A percentile compares a stretch with the other conserved stretches of the same genome.
phyloP scores from a whole-genome alignment of 2,329 filamentous ascomycete genomes.

The Microcyclospora pomicola region DNA sequence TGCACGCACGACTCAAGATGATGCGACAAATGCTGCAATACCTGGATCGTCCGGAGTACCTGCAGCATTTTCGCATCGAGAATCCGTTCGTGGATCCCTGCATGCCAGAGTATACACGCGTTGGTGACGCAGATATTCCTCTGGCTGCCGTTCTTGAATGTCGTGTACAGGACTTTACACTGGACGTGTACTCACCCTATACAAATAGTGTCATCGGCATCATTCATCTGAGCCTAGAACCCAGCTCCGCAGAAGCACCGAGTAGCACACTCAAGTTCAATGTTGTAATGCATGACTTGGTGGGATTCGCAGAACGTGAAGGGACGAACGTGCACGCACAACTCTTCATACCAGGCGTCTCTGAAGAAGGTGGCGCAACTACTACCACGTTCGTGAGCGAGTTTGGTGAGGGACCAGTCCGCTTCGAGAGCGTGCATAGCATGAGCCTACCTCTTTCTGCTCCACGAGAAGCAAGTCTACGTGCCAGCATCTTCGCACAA shows the following conservation, averaged over 20 bases:
- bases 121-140: constrained; percentile 88
- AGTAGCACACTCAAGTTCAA: constrained; percentile 94
- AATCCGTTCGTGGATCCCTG: constrained; percentile 87
- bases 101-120: constrained; percentile 80
- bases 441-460: constrained; percentile 83
- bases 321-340: constrained; percentile 92
- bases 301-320: constrained; percentile 89
- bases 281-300: constrained; percentile 91
- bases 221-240: constrained; percentile 79
- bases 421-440: constrained; percentile 95
- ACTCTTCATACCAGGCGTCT: constrained; percentile 84
- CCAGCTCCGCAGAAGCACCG: constrained; percentile 82
- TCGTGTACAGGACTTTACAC: constrained; percentile 80
- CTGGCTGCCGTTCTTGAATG: constrained; percentile 87
- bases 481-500: constrained; percentile 82
- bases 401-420: constrained; percentile 83
- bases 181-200: constrained; percentile 85
- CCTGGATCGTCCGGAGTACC: constrained; percentile 85
- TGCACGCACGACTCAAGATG: constrained; percentile 69
- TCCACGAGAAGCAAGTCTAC: constrained; percentile 58
- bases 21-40: constrained; percentile 98
- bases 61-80: constrained; percentile 80
- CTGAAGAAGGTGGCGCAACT: constrained; percentile 76
- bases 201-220: constrained; percentile 85
- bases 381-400: constrained; percentile 89